Conservation (phyloP, 495 filamentous ascomycete genomes). For the Trichocladium uniseriatum region DNA sequence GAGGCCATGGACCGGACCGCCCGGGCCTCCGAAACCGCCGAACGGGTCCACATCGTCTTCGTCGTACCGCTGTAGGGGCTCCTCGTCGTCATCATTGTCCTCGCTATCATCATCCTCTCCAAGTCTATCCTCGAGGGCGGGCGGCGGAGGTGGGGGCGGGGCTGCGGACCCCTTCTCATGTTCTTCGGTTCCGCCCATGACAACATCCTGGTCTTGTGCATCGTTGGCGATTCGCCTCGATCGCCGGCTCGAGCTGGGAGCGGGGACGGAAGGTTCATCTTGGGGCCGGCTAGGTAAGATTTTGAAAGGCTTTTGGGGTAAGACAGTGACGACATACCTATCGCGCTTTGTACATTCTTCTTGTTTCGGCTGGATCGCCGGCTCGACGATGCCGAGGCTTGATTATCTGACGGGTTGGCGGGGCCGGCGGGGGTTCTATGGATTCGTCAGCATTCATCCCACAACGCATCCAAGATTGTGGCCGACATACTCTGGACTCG, state of each 20-base stretch:
- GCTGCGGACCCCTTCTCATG: conserved; percentile 46
- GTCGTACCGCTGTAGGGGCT: conserved; percentile 31
- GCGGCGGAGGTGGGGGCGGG: conserved; percentile 32
- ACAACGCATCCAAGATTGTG: neutral
- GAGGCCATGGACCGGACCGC: conserved; percentile 53
- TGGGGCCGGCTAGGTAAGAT: conserved; percentile 12
- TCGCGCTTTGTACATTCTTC: conserved; percentile 40
- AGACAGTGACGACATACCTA: conserved; percentile 11
- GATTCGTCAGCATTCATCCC: conserved; percentile 8
- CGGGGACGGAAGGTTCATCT: conserved; percentile 14
- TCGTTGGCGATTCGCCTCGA: conserved; percentile 48
- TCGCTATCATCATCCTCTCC: conserved; percentile 44
- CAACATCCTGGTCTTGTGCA: conserved; percentile 41
- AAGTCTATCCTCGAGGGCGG: conserved; percentile 39
- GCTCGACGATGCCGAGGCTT: conserved; percentile 46
- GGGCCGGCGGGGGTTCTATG: conserved; percentile 29
- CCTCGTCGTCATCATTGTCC: conserved; percentile 45
- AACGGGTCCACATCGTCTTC: conserved; percentile 72
- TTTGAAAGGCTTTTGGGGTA: conserved; percentile 1
- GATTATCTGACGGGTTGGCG: conserved; percentile 21
- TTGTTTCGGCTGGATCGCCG: conserved; percentile 60
- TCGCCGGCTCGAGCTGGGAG: conserved; percentile 36
- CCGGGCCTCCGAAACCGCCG: conserved; percentile 56
- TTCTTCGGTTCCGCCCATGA: conserved; percentile 53
- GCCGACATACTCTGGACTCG: conserved; percentile 64